Conservation (phyloP, 192 early-diverging fungal genomes). For the Powellomyces hirtus region DNA sequence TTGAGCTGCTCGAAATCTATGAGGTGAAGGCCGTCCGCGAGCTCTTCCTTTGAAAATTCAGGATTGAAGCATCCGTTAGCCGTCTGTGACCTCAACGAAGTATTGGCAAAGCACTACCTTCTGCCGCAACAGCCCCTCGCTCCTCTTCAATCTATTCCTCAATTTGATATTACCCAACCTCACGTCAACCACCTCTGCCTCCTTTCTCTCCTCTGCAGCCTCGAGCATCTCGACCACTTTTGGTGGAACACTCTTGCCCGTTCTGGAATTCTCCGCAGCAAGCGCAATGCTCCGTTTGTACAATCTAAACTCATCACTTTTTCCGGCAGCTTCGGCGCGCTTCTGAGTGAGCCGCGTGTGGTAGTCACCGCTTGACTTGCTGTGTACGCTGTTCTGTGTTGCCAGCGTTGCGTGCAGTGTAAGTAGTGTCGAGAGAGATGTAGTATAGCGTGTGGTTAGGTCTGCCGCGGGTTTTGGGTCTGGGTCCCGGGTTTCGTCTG, state of each 20-base stretch:
- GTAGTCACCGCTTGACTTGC: conserved; percentile 40
- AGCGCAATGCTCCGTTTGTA: conserved; percentile 48
- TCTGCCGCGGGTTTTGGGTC: conserved; percentile 47
- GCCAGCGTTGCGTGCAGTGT: conserved; percentile 38
- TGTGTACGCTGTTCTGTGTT: conserved; percentile 37
- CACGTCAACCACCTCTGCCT: conserved; percentile 54
- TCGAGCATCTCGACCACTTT: conserved; percentile 52
- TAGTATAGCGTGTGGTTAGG: conserved; percentile 51
- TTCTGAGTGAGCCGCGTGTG: conserved; percentile 44
- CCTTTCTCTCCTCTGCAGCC: conserved; percentile 50
- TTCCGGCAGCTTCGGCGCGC: conserved; percentile 38
- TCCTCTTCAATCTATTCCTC: conserved; percentile 51
- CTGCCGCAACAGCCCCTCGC: conserved; percentile 53
- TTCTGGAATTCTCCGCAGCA: conserved; percentile 52
- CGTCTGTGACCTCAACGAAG: too few species aligned
- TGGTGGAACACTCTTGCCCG: conserved; percentile 45
- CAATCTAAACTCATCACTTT: conserved; percentile 46
- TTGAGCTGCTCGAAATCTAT: conserved; percentile 69
- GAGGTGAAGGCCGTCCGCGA: conserved; percentile 61
- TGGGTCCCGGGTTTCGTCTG: conserved; percentile 48
- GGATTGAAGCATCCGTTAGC: too few species aligned
- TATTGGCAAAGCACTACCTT: too few species aligned
- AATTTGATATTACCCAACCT: conserved; percentile 62
- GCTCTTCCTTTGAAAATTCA: conserved; percentile 55
- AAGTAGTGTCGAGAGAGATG: conserved; percentile 39